Percentiles rank a stretch among this genome's conserved stretches.
These are phyloP conservation scores for Hirschfeldia incana DNA, from an alignment of 345 rosid species.

Conservation along the genomic window DNA sequence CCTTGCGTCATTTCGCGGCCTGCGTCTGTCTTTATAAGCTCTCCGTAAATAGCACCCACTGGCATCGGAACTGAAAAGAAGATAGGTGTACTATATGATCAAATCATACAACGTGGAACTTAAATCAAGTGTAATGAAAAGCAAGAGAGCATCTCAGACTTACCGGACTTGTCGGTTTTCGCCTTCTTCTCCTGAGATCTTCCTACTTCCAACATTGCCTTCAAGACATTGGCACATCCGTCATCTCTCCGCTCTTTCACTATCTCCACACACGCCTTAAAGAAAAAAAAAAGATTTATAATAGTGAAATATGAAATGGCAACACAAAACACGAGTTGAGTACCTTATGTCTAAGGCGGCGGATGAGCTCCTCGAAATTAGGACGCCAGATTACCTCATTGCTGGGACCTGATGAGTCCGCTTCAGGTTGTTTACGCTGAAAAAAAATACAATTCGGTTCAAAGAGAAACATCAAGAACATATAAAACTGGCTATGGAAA, in stretches of 20 bases:
- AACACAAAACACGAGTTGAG: not conserved
- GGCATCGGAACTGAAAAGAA: constrained; percentile 64
- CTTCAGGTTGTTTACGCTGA: constrained; percentile 59
- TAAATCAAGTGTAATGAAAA: not conserved
- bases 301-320: not conserved
- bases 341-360: constrained; percentile 79
- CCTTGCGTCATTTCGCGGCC: constrained; percentile 75
- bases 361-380: constrained; percentile 77
- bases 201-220: constrained; percentile 79
- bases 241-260: constrained; percentile 65
- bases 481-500: not conserved
- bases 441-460: constrained; percentile 20
- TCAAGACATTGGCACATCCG: constrained; percentile 65
- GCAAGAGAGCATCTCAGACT: constrained; percentile 12
- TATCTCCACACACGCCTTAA: constrained; percentile 66
- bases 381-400: constrained; percentile 73
- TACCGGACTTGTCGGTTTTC: constrained; percentile 68
- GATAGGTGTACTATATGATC: constrained; percentile 13
- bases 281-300: not conserved
- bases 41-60: constrained; percentile 67
- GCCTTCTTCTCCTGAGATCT: constrained; percentile 71
- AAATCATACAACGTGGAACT: not conserved
- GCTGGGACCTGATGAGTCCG: constrained; percentile 43
- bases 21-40: constrained; percentile 73
- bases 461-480: not conserved